Evolutionary conservation across 1,139 yeast genomes (phyloP), one percentile per base, ranked within the genome.

Genomic region (Kodamaea alishanica): DNA sequence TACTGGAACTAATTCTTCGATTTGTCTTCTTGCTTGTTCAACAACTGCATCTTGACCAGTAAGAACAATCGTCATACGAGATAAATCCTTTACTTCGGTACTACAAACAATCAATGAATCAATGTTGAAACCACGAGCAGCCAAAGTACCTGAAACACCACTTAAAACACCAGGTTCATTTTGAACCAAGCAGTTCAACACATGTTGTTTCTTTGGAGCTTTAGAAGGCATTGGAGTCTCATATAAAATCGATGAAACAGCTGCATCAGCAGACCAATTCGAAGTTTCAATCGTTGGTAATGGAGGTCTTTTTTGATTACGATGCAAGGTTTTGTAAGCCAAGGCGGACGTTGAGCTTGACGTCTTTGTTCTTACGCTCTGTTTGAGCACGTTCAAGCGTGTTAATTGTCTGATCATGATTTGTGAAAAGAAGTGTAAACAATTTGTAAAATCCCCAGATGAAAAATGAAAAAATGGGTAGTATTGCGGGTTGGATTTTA

Each of bases 21-120:
- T 85, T 65, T 92, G 98, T 62, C 97, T 82, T 62, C 98, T 80
- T n/a, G 97, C 97, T 70, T 92, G 98, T 64, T 92, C 98, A 52
- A 92, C 84, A 43, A 92, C 92, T 24, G 95, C 96, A 56, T 90
- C 96, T 61, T 89, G 95, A 44, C 97, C 98, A 44, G 83, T 84
- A 55, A 92, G 74, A 26, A 88, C 96, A 56, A 92, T 87, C 8
- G 98, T 92, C 98, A 92, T 92, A 61, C 98, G 79, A 27, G 96
- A 86, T 52, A 92, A 75, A 61, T 92, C 97, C 65, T 84, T 83
- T 46, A 92, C 97, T 63, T 92, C 97, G 26, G 98, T 92, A 69
- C 84, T 87, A 63, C 97, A 90, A 35, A 92, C 98, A 44, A 92
- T 97, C 52, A 92, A 76, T 6, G 97, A 90, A 63, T 92, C 98